These are phyloP conservation scores for Saccharomycopsis sp. DNA, from an alignment of 805 yeast species.

Conservation along the genomic window DNA sequence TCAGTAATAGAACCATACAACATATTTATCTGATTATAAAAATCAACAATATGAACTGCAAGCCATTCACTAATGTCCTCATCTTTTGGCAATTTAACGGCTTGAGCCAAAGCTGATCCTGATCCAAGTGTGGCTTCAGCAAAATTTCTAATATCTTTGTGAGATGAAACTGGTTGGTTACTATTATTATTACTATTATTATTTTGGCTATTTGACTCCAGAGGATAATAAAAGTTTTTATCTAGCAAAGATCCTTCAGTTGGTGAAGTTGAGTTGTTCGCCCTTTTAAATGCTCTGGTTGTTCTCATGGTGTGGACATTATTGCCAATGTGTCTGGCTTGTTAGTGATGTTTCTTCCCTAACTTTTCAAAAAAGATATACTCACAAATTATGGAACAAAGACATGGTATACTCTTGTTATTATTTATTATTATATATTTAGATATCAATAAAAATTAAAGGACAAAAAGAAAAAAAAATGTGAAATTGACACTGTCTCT, in stretches of 20 bases:
- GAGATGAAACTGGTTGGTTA: constrained; percentile 42
- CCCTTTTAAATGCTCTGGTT: constrained; percentile 40
- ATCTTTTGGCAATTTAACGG: constrained; percentile 88
- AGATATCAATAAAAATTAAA: background rate
- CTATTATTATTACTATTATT: constrained; percentile 22
- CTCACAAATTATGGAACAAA: constrained; percentile 29
- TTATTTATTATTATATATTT: background rate
- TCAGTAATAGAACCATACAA: constrained; percentile 92
- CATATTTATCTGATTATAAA: constrained; percentile 94
- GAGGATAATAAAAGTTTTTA: constrained; percentile 20
- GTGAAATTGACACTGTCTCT: constrained; percentile 1
- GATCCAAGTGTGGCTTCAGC: constrained; percentile 96
- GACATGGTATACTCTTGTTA: constrained; percentile 18
- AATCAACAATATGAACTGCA: constrained; percentile 96
- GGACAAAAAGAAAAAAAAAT: background rate
- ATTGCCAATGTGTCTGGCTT: constrained; percentile 32
- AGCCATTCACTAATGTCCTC: constrained; percentile 92
- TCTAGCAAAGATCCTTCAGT: constrained; percentile 2
- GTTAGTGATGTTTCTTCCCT: background rate
- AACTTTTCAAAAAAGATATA: constrained; percentile 5
- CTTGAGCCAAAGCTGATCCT: constrained; percentile 83
- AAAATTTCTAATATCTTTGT: constrained; percentile 72
- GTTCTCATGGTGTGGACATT: constrained; percentile 42
- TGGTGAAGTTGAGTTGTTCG: constrained; percentile 12
- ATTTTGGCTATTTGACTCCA: constrained; percentile 21